phyloP scores from a whole-genome alignment of 495 filamentous ascomycete species.

The Geopyxis carbonaria region DNA sequence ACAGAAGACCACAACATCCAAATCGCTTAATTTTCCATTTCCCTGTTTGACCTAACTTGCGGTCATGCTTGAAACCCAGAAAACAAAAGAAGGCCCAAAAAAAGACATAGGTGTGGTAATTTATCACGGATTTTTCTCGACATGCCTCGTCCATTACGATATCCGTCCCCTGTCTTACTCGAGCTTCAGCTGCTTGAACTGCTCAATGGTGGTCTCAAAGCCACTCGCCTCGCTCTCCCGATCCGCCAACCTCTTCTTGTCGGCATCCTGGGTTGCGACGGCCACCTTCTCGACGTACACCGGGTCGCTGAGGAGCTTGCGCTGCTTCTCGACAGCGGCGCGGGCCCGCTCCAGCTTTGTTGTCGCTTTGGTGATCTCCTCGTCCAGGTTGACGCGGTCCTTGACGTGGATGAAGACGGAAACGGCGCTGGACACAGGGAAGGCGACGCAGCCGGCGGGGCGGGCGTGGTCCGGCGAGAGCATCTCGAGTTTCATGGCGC shows the following conservation, averaged over 20 bases:
- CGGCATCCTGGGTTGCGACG: conserved; percentile 9
- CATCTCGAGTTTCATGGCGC: conserved; percentile 5
- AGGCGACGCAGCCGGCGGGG: conserved; percentile 16
- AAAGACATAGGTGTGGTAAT: no score
- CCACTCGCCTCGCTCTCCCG: conserved; percentile 12
- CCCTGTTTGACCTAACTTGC: no score
- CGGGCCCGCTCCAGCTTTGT: conserved; percentile 17
- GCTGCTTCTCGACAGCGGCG: conserved; percentile 13
- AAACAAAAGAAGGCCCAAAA: no score
- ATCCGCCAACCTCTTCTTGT: conserved; percentile 20
- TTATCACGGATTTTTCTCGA: no score
- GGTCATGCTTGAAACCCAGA: no score
- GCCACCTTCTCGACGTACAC: not conserved
- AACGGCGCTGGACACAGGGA: conserved; percentile 11
- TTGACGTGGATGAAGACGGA: conserved; percentile 35
- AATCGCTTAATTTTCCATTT: no score
- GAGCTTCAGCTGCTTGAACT: no score
- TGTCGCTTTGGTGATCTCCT: conserved; percentile 33
- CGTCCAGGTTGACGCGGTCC: conserved; percentile 36
- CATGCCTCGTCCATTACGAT: no score
- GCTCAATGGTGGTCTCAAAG: no score
- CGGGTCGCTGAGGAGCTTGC: conserved; percentile 1
- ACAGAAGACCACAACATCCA: no score
- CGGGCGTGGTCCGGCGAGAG: not conserved
- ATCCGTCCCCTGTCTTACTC: no score